Evolutionary conservation across 805 yeast species (phyloP).

Genomic region (Hanseniaspora osmophila): DNA sequence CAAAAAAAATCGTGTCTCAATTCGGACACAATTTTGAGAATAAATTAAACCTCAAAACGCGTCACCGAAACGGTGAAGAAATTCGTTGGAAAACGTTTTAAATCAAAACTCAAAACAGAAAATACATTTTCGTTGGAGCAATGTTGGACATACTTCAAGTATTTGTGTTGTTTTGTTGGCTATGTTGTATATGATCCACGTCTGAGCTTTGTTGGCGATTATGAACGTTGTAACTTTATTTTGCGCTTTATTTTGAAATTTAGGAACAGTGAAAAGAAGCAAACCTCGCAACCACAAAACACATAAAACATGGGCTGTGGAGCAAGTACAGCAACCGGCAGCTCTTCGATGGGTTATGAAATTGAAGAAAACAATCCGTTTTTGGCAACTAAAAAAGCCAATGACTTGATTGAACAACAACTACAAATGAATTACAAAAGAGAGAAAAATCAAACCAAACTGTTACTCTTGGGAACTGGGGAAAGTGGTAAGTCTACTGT

Average conservation of each 20-base stretch:
- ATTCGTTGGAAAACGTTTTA: too few species aligned
- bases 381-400: conserved; percentile 37
- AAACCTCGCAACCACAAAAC: not conserved
- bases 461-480: conserved; percentile 82
- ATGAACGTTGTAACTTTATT: too few species aligned
- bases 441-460: conserved; percentile 48
- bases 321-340: conserved; percentile 30
- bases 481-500: conserved; percentile 93
- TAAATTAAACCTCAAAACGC: too few species aligned
- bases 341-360: conserved; percentile 7
- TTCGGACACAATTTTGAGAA: too few species aligned
- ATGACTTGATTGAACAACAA: conserved; percentile 52
- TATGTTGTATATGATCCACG: not conserved
- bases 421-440: conserved; percentile 37
- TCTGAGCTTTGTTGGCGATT: too few species aligned
- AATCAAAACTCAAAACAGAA: too few species aligned
- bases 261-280: too few species aligned
- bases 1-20: too few species aligned
- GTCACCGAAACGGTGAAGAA: too few species aligned
- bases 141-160: too few species aligned
- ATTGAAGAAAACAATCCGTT: conserved; percentile 39
- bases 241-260: too few species aligned
- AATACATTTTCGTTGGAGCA: too few species aligned
- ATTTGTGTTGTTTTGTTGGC: not conserved
- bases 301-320: conserved; percentile 51